phyloP scores from a whole-genome alignment of 768 basidiomycete species.

The Tulasnella sp. region DNA sequence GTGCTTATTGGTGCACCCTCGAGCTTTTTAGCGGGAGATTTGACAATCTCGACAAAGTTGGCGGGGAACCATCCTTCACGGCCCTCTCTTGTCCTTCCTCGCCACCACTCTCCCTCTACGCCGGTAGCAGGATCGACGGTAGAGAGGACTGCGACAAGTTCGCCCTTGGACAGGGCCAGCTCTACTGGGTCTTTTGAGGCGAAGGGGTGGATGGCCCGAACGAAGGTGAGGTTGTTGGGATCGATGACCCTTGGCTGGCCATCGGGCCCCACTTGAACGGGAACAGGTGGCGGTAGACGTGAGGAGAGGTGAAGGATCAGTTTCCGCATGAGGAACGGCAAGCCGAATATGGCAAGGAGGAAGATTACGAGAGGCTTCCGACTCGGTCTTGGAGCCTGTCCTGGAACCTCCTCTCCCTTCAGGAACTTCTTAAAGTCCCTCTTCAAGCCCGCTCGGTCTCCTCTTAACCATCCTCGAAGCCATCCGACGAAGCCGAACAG shows the following conservation, averaged over 20 bases:
- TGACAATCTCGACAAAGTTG: constrained; percentile 71
- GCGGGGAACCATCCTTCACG: constrained; percentile 92
- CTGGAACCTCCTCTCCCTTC: constrained; percentile 46
- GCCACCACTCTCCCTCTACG: constrained; percentile 81
- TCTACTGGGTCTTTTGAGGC: constrained; percentile 70
- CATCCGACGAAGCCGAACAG: constrained; percentile 86
- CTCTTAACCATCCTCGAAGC: constrained; percentile 63
- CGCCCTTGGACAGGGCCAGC: constrained; percentile 76
- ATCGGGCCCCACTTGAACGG: constrained; percentile 31
- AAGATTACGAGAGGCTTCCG: constrained; percentile 91
- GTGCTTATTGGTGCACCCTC: neutral
- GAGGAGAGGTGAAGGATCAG: constrained; percentile 74
- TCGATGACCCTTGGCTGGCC: constrained; percentile 47
- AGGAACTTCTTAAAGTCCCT: constrained; percentile 76
- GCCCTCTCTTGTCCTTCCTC: constrained; percentile 86
- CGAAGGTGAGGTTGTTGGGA: constrained; percentile 78
- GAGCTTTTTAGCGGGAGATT: constrained; percentile 25
- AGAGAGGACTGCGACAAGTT: constrained; percentile 88
- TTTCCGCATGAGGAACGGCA: constrained; percentile 90
- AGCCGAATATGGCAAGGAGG: constrained; percentile 86
- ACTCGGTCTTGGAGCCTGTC: constrained; percentile 57
- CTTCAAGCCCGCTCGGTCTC: constrained; percentile 47
- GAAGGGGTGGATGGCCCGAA: constrained; percentile 76
- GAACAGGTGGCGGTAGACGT: constrained; percentile 48
- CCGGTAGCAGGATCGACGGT: constrained; percentile 71